These are phyloP conservation scores for Dendrobium nobile DNA, from an alignment of 106 monocot genomes.

Conservation along the genomic window DNA sequence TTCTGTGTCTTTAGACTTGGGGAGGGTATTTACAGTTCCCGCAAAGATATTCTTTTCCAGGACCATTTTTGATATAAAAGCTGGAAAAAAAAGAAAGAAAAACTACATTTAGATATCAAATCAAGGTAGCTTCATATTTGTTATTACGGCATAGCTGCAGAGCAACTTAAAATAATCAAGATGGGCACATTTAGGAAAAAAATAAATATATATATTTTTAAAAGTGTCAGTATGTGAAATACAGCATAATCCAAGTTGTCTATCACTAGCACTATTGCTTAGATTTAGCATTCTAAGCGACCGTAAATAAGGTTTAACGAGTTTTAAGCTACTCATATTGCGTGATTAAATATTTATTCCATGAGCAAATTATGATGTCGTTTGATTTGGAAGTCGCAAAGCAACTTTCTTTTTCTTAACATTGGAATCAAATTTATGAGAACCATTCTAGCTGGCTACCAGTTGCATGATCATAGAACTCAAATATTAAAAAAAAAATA, in stretches of 20 bases:
- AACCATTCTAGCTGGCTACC: background rate
- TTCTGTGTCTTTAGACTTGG: slow-evolving; percentile 11
- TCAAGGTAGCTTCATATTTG: background rate
- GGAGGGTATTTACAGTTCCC: slow-evolving; percentile 13
- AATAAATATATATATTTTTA: background rate
- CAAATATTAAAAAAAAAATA: background rate
- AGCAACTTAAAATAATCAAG: background rate
- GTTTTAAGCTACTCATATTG: background rate
- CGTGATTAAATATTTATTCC: background rate
- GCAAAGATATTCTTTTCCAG: background rate
- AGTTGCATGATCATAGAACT: background rate
- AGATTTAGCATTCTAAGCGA: background rate
- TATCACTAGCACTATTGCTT: background rate
- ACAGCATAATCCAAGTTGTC: background rate
- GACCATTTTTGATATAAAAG: slow-evolving; percentile 19
- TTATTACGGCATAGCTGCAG: background rate
- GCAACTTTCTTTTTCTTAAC: background rate
- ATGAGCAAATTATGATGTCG: background rate
- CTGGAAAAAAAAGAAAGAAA: slow-evolving; percentile 8
- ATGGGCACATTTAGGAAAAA: background rate
- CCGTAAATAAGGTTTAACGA: background rate
- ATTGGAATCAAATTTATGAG: background rate
- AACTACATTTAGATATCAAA: background rate
- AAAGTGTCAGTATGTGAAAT: background rate
- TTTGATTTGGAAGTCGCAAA: background rate